Percentiles rank a stretch among this genome's conserved stretches.
Evolutionary conservation across 208 protist species (phyloP).

Genomic region (Naegleria fowleri): DNA sequence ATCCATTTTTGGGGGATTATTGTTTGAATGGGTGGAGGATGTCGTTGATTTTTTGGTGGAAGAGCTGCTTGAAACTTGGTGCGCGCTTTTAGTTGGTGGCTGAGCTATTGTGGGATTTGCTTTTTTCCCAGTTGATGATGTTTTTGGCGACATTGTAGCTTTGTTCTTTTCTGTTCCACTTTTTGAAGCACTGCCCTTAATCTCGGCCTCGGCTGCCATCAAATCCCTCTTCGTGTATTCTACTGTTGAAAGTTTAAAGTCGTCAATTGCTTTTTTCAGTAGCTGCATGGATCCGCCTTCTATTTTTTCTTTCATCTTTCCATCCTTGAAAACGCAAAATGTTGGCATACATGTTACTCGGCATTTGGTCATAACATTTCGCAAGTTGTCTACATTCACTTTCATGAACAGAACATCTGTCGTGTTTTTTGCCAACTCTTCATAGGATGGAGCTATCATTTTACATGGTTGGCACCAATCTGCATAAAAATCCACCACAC

Average conservation of each 20-base stretch:
- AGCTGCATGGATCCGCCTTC: not conserved
- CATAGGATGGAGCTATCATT: not conserved
- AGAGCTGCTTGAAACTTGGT: too few relatives aligned
- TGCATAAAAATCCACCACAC: not conserved
- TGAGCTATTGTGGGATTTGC: too few relatives aligned
- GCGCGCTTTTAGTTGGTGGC: too few relatives aligned
- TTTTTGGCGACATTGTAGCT: too few relatives aligned
- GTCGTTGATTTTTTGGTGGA: too few relatives aligned
- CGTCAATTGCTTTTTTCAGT: not conserved
- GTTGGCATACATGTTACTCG: not conserved
- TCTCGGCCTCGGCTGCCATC: too few relatives aligned
- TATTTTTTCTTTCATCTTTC: not conserved
- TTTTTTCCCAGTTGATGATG: too few relatives aligned
- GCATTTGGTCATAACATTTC: not conserved
- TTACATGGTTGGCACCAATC: not conserved
- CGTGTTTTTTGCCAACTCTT: not conserved
- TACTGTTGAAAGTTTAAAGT: not conserved
- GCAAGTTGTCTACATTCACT: not conserved
- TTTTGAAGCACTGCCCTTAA: too few relatives aligned
- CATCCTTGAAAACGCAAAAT: not conserved
- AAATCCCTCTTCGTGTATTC: not conserved
- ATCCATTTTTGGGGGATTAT: too few relatives aligned
- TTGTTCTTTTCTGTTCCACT: too few relatives aligned
- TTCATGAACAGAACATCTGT: not conserved
- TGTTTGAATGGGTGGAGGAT: too few relatives aligned